Evolutionary conservation across 257 asterid genomes (phyloP).

Genomic region (Nicotiana benthamiana): DNA sequence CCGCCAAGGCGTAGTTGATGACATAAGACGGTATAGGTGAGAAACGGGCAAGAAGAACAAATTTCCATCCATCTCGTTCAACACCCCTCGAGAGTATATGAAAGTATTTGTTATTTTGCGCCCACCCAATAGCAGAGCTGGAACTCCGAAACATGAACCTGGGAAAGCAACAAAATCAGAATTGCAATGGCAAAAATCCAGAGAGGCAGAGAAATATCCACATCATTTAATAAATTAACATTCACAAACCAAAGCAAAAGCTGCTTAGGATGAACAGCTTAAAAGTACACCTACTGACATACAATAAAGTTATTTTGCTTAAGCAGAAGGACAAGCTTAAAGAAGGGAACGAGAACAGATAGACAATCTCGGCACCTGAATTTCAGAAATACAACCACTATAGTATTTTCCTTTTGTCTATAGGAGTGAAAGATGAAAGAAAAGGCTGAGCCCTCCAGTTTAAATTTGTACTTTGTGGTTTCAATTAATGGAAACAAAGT

Average conservation of each 20-base stretch:
- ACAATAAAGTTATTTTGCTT: neutral
- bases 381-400: neutral
- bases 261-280: neutral
- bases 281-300: neutral
- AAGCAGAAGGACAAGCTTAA: neutral
- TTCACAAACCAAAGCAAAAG: neutral
- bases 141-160: constrained; percentile 61
- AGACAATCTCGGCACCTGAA: neutral
- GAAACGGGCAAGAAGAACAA: constrained; percentile 92
- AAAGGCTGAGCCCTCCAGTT: neutral
- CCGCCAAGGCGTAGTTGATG: constrained; percentile 88
- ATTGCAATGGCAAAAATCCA: neutral
- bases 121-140: constrained; percentile 58
- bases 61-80: constrained; percentile 86
- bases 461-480: neutral
- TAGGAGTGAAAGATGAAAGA: neutral
- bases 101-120: constrained; percentile 65
- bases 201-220: neutral
- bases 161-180: constrained; percentile 7
- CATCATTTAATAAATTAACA: neutral
- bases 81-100: constrained; percentile 69
- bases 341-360: neutral
- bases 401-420: neutral
- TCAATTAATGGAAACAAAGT: neutral
- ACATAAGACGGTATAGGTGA: constrained; percentile 92